These are phyloP conservation scores for Kwoniella europaea DNA, from an alignment of 768 basidiomycete genomes.

Conservation along the genomic window DNA sequence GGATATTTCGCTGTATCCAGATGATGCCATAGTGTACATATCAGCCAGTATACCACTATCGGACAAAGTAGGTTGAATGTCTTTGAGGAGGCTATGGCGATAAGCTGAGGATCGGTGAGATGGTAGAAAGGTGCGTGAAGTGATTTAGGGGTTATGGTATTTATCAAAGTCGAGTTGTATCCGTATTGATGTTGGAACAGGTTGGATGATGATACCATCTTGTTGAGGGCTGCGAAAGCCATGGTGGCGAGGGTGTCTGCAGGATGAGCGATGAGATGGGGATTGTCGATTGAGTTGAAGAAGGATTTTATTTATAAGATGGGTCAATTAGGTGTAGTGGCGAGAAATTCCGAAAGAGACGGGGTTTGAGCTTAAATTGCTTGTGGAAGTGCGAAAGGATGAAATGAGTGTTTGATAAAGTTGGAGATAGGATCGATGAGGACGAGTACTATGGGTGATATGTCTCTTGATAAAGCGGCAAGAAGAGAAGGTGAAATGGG, in stretches of 20 bases:
- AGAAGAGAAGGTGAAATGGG: neutral
- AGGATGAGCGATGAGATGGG: neutral
- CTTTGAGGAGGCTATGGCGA: slow-evolving; percentile 71
- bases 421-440: slow-evolving; percentile 1
- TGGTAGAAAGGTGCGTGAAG: slow-evolving; percentile 60
- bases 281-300: neutral
- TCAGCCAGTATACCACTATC: slow-evolving; percentile 79
- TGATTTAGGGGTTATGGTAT: slow-evolving; percentile 46
- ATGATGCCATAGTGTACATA: slow-evolving; percentile 77
- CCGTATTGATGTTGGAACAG: slow-evolving; percentile 16
- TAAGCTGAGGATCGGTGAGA: slow-evolving; percentile 49
- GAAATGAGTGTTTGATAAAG: neutral
- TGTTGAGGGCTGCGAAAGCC: slow-evolving; percentile 9
- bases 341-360: slow-evolving; percentile 16
- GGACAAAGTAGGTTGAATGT: slow-evolving; percentile 74
- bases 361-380: neutral
- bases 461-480: no score
- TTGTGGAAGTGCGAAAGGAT: neutral
- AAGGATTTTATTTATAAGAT: slow-evolving; percentile 1
- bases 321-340: neutral
- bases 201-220: slow-evolving; percentile 11
- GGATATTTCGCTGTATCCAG: slow-evolving; percentile 72
- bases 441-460: neutral
- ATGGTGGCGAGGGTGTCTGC: slow-evolving; percentile 3
- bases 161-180: slow-evolving; percentile 47